Base-by-base conservation (phyloP, 108 stramenopile genomes). In the Pseudonitzschia delicatissima region DNA sequence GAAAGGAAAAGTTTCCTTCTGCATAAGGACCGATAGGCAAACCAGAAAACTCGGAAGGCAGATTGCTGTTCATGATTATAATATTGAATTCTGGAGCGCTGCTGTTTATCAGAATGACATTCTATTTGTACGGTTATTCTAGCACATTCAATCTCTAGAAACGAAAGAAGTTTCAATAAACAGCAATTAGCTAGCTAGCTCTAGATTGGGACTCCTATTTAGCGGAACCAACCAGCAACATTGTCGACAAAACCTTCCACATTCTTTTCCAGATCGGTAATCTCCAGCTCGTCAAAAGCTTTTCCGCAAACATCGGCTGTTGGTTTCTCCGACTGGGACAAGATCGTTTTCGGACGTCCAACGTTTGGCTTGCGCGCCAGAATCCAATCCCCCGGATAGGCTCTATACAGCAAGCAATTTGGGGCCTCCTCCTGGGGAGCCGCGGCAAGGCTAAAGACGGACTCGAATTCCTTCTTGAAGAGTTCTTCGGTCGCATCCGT, bases 351-450 rank as follows among this genome's bases (percentile, higher is more conserved):
- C 0, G 91, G 91, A 39, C 67, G 73, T 21, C 91, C 91, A 44
- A 88, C 82, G 71, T 69, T 82, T 15, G 87, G 91, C 60, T 92
- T 92, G 37, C 91, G 77, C 5, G 91, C 91, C 78, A 92, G 52
- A 5, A 87, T 31, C 91, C 91, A 92, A 8, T 68, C 63, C 2
- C 73, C 73, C 0, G 87, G 91, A 72, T 84, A 92, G 2, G 82
- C 67, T 45, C 86, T 69, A 80, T 86, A 82, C 32, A 92, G 60
- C 34, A 92, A 45, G 45, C 87, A 86, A 23, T 77, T 76, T 5
- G 91, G 91, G 32, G 91, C 85, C 20, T 67, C 83, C 17, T 82
- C 69, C 68, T 93, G 91, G 3, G 91, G 82, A 26, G 87, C 88
- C 11, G 87, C 88, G 7, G 82, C 65, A 33, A 93, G 63, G 33